Evolutionary conservation across 345 rosid species (phyloP), one percentile per base, ranked within the genome.

Genomic region (Brassica cretica): DNA sequence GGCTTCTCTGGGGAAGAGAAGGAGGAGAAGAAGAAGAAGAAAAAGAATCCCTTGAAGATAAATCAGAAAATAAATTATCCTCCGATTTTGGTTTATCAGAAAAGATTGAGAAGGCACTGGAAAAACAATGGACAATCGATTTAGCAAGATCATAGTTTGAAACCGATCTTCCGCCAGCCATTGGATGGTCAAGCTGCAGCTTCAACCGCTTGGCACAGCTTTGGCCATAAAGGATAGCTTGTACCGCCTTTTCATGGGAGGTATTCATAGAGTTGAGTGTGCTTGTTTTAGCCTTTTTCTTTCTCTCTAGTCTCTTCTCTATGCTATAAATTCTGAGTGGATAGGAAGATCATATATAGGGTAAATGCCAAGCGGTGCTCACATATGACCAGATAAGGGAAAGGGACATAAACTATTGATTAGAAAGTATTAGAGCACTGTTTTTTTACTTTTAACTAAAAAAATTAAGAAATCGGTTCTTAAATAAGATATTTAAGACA

Each of bases 191-290:
- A 4, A 79, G 51, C 37, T 14, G 59, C 19, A 51, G 24, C 74
- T 73, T 79, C 77, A 79, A 68, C 71, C 19, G 56, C 66, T 11
- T 61, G 59, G 82, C 78, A 14, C 74, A 79, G 25, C 74, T 73
- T 15, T 73, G 82, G 19, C 82, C 82, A 62, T 73, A 60, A 64
- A 68, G 6, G 9, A 79, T 73, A 51, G 78, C 65, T 68, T 73
- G 70, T 33, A 79, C 29, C 3, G 74, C 82, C 35, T 68, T 62
- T 25, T 68, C 78, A 3, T 62, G 14, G 8, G n/a, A 7, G 3
- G 73, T 51, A 21, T 51, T 73, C 70, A 73, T 79, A 18, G 41
- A 11, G 25, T 73, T 32, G 46, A 72, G 68, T 66, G 70, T 6
- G 63, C 24, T 72, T 67, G 59, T 58, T 30, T 66, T 19, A 6